A percentile compares a stretch with the other conserved stretches of the same genome.
These are phyloP conservation scores for Hydnum rufescens DNA, from an alignment of 768 basidiomycete genomes.

Conservation along the genomic window DNA sequence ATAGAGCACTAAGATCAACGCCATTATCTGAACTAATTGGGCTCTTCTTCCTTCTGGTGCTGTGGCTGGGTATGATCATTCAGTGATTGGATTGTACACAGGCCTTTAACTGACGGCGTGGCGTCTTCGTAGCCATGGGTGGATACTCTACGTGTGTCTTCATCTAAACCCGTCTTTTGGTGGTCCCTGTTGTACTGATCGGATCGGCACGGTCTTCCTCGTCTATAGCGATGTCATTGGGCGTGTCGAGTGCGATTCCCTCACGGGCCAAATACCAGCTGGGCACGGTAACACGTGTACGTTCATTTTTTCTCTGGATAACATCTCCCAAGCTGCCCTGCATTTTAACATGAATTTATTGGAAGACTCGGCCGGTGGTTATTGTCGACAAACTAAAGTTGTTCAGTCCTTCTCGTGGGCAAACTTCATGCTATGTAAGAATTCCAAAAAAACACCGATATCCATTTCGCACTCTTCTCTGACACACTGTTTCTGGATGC, in stretches of 20 bases:
- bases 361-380: slow-evolving; percentile 3
- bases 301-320: no score
- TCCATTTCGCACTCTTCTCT: no score
- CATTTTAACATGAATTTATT: neutral
- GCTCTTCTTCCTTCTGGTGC: no score
- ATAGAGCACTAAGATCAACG: no score
- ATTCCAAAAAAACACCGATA: neutral
- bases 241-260: slow-evolving; percentile 8
- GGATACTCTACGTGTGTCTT: neutral
- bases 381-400: slow-evolving; percentile 8
- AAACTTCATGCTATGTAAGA: slow-evolving; percentile 8
- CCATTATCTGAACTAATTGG: no score
- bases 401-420: slow-evolving; percentile 10
- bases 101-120: neutral
- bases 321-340: neutral
- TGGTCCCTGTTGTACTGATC: neutral
- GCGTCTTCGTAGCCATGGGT: slow-evolving; percentile 6
- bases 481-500: no score
- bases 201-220: neutral
- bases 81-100: no score
- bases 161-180: no score
- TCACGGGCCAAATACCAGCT: neutral
- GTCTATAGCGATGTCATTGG: slow-evolving; percentile 8
- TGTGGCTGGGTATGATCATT: no score
- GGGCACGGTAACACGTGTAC: neutral